Conservation (phyloP, 2,329 filamentous ascomycete genomes). For the Talaromyces sp. region DNA sequence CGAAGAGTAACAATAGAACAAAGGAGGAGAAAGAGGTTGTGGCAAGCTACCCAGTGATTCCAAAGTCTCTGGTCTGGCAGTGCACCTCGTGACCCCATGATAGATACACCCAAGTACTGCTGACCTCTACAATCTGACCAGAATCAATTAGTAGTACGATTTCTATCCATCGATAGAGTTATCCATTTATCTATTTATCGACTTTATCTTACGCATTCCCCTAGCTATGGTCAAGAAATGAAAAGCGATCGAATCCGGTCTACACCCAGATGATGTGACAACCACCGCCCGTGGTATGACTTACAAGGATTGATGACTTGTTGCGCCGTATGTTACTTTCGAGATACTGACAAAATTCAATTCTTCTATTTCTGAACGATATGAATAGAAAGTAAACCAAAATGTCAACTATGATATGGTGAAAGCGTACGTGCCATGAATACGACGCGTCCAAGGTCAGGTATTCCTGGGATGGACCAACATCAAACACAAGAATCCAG, state of each 20-base stretch:
- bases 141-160: neutral
- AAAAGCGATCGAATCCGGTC: neutral
- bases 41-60: neutral
- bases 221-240: neutral
- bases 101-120: neutral
- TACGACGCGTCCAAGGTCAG: conserved; percentile 7
- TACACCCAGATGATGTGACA: conserved; percentile 5
- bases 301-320: neutral
- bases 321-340: neutral
- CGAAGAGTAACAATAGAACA: neutral
- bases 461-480: conserved; percentile 3
- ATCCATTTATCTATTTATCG: neutral
- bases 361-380: neutral
- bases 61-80: neutral
- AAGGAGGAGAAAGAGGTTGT: neutral
- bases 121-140: neutral
- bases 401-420: neutral
- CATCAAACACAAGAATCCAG: conserved; percentile 10
- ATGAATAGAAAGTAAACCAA: neutral
- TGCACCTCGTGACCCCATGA: neutral
- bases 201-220: neutral
- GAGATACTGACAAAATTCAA: neutral
- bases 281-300: neutral
- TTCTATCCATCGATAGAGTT: neutral
- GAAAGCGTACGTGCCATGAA: neutral